Evolutionary conservation across 202 grass and related monocot genomes (phyloP), one percentile per base, ranked within the genome.

Genomic region (Saccharum hybrid): DNA sequence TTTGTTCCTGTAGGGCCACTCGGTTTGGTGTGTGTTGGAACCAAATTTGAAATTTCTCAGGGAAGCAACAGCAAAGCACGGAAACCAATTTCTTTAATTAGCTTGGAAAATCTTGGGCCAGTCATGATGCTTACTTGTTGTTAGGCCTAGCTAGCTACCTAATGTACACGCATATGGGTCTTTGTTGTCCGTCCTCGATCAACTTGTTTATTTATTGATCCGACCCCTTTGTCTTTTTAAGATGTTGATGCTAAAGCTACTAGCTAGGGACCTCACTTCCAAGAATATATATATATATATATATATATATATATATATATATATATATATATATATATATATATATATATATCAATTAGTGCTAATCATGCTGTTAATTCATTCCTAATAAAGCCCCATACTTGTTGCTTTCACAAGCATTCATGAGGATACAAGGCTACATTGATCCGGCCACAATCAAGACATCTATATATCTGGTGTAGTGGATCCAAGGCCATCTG

Each of bases 11-110:
- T 75, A 80, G 75, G 84, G 23, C 63, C 75, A 36, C 13, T 45
- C 41, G 42, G 82, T 85, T 81, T 68, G 76, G 76, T 64, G 56
- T 70, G 74, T 63, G 22, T 59, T 63, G 80, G 19, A 86, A 33
- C 75, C 23, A 80, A 69, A 37, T 37, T 37, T 48, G 45, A 49
- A 49, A 71, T 87, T 87, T 76, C 43, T 76, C 63, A 66, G 70
- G 70, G 69, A 90, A 87, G 88, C 84, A 80, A 86, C 74, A n/a
- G 10, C 70, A 85, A 89, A 57, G 82, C 28, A 71, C 63, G 42
- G 71, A 82, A 15, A 62, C 66, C 1, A 8, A 14, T 63, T 82
- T 28, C 72, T 82, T 77, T 30, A 26, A 26, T 26, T 26, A 52
- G 51, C 46, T 62, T 89, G 64, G 62, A 63, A 86, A 89, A 82